Conservation (phyloP, 768 basidiomycete genomes). For the Boletellus ananiceps region DNA sequence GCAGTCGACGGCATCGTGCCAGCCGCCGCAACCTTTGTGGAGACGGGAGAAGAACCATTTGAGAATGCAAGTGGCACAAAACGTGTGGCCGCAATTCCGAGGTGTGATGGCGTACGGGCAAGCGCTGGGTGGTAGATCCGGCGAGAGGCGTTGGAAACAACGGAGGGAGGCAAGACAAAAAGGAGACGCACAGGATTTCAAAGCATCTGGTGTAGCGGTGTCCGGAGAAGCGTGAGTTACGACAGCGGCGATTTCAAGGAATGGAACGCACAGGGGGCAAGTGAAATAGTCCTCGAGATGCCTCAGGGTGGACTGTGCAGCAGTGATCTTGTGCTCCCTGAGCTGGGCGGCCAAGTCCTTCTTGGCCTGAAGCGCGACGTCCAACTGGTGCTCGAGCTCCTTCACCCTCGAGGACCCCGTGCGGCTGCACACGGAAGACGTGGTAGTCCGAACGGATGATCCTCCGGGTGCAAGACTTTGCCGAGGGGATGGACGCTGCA, state of each 20-base stretch:
- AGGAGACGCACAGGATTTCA: constrained; percentile 45
- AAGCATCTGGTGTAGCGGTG: constrained; percentile 45
- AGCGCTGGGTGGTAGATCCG: constrained; percentile 30
- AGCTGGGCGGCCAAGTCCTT: constrained; percentile 39
- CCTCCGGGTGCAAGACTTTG: background rate
- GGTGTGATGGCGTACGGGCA: constrained; percentile 55
- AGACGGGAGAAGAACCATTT: constrained; percentile 68
- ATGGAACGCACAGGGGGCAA: constrained; percentile 52
- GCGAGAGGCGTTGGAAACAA: constrained; percentile 1
- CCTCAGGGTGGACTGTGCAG: constrained; percentile 36
- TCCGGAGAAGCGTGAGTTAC: constrained; percentile 11
- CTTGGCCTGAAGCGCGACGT: constrained; percentile 38
- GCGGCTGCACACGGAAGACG: constrained; percentile 30
- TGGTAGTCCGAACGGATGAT: background rate
- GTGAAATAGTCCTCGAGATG: constrained; percentile 60
- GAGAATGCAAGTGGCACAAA: constrained; percentile 61
- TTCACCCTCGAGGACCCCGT: constrained; percentile 32
- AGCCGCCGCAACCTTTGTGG: constrained; percentile 57
- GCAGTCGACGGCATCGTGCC: constrained; percentile 66
- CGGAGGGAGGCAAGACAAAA: background rate
- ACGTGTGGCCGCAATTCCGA: constrained; percentile 60
- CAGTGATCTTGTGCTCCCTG: constrained; percentile 34
- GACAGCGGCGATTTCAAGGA: constrained; percentile 3
- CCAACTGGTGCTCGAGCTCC: constrained; percentile 41
- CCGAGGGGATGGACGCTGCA: background rate